A percentile compares a stretch with the other conserved stretches of the same genome.
Conservation (phyloP, 1,139 yeast species). For the Kluyveromyces marxianus region DNA sequence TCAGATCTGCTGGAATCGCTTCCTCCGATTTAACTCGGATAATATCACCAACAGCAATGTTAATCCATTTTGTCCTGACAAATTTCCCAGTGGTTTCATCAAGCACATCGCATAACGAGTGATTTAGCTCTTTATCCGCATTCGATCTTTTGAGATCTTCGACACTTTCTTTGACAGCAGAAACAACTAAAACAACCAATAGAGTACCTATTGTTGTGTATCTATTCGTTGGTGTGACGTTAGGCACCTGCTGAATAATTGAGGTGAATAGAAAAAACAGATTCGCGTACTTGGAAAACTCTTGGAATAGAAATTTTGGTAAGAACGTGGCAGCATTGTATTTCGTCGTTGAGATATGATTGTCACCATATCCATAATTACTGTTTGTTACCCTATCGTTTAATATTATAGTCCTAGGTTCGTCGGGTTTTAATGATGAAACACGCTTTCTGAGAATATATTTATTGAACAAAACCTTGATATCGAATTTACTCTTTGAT, state of each 20-base stretch:
- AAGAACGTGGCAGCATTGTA: conserved; percentile 88
- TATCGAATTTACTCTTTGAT: conserved; percentile 42
- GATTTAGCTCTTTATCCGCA: conserved; percentile 85
- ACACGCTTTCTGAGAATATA: conserved; percentile 36
- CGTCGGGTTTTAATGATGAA: conserved; percentile 31
- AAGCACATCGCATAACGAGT: conserved; percentile 66
- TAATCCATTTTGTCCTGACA: conserved; percentile 69
- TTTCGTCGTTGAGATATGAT: conserved; percentile 94
- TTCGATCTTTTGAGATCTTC: conserved; percentile 86
- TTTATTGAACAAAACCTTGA: conserved; percentile 45
- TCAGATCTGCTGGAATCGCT: conserved; percentile 88
- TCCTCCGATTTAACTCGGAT: conserved; percentile 81
- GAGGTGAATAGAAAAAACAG: conserved; percentile 90
- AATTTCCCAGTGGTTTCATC: conserved; percentile 57
- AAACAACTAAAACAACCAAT: conserved; percentile 72
- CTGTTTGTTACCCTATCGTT: conserved; percentile 54
- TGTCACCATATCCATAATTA: conserved; percentile 58
- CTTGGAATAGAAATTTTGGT: conserved; percentile 93
- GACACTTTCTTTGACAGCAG: conserved; percentile 83
- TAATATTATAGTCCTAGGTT: conserved; percentile 64
- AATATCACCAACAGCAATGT: conserved; percentile 85
- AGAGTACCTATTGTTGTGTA: conserved; percentile 93
- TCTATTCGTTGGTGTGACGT: conserved; percentile 92
- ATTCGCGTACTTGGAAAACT: conserved; percentile 94
- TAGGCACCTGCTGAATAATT: conserved; percentile 91